Conservation (phyloP, 2,329 filamentous ascomycete genomes). For the Aspergillus caelatus region DNA sequence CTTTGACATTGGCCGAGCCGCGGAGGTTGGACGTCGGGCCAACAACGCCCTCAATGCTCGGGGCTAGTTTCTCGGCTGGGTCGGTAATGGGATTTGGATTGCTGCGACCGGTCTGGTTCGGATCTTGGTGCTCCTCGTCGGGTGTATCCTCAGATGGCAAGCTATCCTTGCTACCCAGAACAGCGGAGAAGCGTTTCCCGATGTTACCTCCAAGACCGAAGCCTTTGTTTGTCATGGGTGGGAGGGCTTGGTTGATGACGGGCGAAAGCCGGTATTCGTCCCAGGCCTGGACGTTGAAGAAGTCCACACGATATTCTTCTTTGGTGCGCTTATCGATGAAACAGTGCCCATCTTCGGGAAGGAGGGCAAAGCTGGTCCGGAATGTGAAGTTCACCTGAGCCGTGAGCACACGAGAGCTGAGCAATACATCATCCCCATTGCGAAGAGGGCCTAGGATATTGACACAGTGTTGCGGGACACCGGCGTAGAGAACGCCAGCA, state of each 20-base stretch:
- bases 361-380: conserved; percentile 78
- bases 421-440: conserved; percentile 87
- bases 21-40: conserved; percentile 29
- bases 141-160: conserved; percentile 19
- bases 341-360: conserved; percentile 84
- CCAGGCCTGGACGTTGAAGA: conserved; percentile 80
- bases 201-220: conserved; percentile 37
- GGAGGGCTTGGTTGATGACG: conserved; percentile 70
- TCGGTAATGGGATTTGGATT: conserved; percentile 10
- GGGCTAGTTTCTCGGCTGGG: conserved; percentile 22
- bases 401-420: conserved; percentile 86
- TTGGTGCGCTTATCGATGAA: conserved; percentile 83
- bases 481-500: conserved; percentile 81
- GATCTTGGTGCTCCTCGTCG: conserved; percentile 15
- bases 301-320: conserved; percentile 79
- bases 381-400: conserved; percentile 93
- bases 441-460: conserved; percentile 89
- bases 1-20: conserved; percentile 24
- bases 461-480: conserved; percentile 81
- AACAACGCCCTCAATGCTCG: conserved; percentile 36
- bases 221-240: conserved; percentile 51
- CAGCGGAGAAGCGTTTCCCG: conserved; percentile 41
- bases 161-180: conserved; percentile 26
- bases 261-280: conserved; percentile 76
- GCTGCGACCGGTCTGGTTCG: neutral